These are phyloP conservation scores for Cytospora leucostoma DNA, from an alignment of 2,329 filamentous ascomycete genomes.

Conservation along the genomic window DNA sequence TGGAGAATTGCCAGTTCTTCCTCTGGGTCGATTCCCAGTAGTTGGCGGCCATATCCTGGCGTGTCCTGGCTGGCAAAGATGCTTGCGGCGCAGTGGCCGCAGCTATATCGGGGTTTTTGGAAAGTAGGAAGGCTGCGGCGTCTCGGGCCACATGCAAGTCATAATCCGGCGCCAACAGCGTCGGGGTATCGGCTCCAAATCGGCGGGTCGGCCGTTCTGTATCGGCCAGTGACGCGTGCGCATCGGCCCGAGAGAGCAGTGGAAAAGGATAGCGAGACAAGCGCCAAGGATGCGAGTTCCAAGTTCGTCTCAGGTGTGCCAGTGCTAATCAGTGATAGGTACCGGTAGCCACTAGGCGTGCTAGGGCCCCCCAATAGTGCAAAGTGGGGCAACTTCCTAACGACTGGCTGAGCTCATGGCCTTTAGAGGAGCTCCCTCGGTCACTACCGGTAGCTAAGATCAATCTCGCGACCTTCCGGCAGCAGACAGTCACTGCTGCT, in stretches of 20 bases:
- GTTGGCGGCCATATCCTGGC: constrained; percentile 76
- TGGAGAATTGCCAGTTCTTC: constrained; percentile 86
- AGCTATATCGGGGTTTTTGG: constrained; percentile 7
- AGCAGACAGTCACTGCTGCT: background rate
- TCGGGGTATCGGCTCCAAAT: background rate
- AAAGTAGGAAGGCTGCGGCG: background rate
- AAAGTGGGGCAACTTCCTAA: constrained; percentile 1
- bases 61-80: constrained; percentile 22
- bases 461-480: background rate
- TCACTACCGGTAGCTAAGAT: background rate
- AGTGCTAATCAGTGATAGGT: no score
- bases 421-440: constrained; percentile 10
- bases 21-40: constrained; percentile 96
- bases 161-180: background rate
- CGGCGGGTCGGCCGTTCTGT: constrained; percentile 1
- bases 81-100: constrained; percentile 18
- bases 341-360: no score
- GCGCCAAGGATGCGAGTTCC: background rate
- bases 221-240: constrained; percentile 23
- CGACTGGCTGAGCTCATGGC: no score
- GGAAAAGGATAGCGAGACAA: no score
- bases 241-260: constrained; percentile 24
- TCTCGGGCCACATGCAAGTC: background rate
- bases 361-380: background rate
- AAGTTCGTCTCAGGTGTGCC: background rate